Conservation (phyloP, 1,284 basidiomycete genomes). For the Cerrena zonata region DNA sequence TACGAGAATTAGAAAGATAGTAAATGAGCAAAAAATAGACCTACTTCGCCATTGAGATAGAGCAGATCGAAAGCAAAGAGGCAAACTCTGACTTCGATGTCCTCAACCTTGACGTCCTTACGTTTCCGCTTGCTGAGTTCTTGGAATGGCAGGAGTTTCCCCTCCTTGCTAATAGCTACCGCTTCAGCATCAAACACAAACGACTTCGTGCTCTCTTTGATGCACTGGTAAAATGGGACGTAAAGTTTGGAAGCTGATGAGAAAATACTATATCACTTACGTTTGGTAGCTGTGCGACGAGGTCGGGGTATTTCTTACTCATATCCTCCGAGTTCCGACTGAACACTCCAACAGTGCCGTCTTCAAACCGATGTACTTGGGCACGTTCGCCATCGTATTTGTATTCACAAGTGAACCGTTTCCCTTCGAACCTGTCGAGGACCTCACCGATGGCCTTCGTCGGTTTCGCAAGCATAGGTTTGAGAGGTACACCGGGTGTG, state of each 20-base stretch:
- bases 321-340: conserved; percentile 98
- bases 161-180: conserved; percentile 88
- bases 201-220: conserved; percentile 75
- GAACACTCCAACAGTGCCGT: conserved; percentile 83
- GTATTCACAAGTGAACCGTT: conserved; percentile 97
- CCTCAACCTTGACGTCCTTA: conserved; percentile 94
- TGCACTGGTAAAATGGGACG: conserved; percentile 60
- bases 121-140: conserved; percentile 92
- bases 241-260: too few species aligned
- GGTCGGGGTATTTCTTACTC: conserved; percentile 98
- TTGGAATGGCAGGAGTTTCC: conserved; percentile 92
- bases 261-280: too few species aligned
- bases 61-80: conserved; percentile 94
- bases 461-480: conserved; percentile 99
- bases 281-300: conserved; percentile 86
- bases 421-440: conserved; percentile 92
- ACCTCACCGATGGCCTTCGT: conserved; percentile 99
- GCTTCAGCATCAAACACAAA: conserved; percentile 96
- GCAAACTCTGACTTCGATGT: conserved; percentile 93
- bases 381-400: conserved; percentile 99
- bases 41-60: conserved; percentile 87
- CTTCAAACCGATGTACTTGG: conserved; percentile 80
- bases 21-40: conserved; percentile 18
- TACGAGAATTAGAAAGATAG: too few species aligned
- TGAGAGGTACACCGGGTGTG: conserved; percentile 91